Base-by-base conservation (phyloP, 208 protist genomes). In the Leishmania tarentolae region DNA sequence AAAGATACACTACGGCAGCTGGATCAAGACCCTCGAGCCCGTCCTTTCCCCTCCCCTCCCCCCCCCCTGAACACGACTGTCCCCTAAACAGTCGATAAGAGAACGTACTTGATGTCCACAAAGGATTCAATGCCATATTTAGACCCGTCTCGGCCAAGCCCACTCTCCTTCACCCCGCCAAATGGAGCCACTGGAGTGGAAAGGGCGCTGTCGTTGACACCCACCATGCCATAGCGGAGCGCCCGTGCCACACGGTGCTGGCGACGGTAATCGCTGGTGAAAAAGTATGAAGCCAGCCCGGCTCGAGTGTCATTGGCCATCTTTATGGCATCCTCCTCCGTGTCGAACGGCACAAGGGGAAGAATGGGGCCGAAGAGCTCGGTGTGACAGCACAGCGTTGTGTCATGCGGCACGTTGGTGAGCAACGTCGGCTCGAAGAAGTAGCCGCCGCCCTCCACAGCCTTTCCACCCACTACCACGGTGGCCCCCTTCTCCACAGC, bases 301-400 rank as follows among this genome's bases (percentile, higher is more conserved):
- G 90, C 89, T 17, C 56, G 78, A 3, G 92, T 95, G 56, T 88
- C 65, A 85, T 99, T 99, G 6, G 95, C 96, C 35, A 94, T 76
- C 52, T 56, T 56, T 15, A 98, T 66, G 0, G 80, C 95, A 73
- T 96, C 93, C 80, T 88, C 87, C 73, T 96, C 94, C 24, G 75
- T 89, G 28, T 88, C 77, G 78, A 98, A 97, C 63, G 83, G 80
- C 17, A 95, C 70, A 7, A 99, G 59, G 5, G 91, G 88, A 44
- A 97, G 57, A 68, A 99, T 87, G 24, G 96, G 97, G 15, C 96
- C 97, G 84, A 99, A 99, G 35, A 98, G 79, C 87, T 99, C 96
- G 76, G 94, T 85, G 31, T 92, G 83, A 84, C 88, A 96, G 85
- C 87, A 94, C 31, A 87, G 75, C 70, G 85, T 83, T 7, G 83